These are phyloP conservation scores for Zygosaccharomyces gambellarensis DNA, from an alignment of 805 yeast genomes.

Conservation along the genomic window DNA sequence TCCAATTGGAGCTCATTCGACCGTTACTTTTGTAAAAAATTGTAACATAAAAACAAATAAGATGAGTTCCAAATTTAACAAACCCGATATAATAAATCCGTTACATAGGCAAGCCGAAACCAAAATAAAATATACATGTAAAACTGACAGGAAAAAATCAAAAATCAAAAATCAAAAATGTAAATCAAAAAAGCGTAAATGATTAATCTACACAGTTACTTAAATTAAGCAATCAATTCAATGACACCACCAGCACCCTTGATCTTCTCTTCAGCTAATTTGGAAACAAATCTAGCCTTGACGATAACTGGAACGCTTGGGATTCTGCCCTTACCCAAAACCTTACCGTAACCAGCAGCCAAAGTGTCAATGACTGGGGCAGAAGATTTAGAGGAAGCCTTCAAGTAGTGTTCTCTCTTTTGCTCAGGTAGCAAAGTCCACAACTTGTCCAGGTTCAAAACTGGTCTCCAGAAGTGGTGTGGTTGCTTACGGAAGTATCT, in stretches of 20 bases:
- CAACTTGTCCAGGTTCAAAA: constrained; percentile 94
- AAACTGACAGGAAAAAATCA: neutral
- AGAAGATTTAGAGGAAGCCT: constrained; percentile 76
- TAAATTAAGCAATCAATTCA: constrained; percentile 90
- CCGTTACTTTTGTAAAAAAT: neutral
- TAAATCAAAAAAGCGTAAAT: neutral
- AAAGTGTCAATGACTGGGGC: constrained; percentile 99
- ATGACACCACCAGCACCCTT: constrained; percentile 99
- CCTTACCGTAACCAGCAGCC: constrained; percentile 99
- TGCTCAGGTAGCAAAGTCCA: constrained; percentile 95
- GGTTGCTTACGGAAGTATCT: constrained; percentile 97
- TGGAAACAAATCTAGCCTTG: constrained; percentile 98
- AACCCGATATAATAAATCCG: neutral
- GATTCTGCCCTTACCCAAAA: constrained; percentile 97
- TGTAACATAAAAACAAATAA: neutral
- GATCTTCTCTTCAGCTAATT: constrained; percentile 99
- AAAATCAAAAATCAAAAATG: neutral
- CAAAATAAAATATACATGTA: neutral
- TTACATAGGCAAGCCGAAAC: no score
- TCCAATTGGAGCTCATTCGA: constrained; percentile 33
- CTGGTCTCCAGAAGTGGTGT: constrained; percentile 96
- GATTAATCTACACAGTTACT: constrained; percentile 8
- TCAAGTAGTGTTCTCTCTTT: constrained; percentile 89
- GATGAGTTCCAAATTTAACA: neutral
- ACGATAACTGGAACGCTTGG: constrained; percentile 98